Conservation (phyloP, 108 stramenopile species). For the Stephanodiscus triporus region DNA sequence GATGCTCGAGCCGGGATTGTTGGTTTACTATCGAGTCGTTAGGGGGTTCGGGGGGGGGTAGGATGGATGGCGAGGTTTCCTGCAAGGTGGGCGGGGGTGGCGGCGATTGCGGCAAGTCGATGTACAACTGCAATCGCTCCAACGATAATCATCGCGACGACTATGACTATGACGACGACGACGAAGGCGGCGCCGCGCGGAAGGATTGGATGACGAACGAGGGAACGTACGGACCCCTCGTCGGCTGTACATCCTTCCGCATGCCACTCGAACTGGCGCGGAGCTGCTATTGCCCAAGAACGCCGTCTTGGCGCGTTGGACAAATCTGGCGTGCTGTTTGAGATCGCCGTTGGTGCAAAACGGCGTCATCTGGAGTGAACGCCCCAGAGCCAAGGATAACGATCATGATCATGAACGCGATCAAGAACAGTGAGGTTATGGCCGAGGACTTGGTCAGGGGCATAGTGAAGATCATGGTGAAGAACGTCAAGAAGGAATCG, state of each 20-base stretch:
- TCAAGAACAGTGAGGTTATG: slow-evolving; percentile 77
- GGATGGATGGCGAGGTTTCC: slow-evolving; percentile 70
- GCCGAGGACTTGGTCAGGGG: slow-evolving; percentile 70
- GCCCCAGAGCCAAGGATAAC: slow-evolving; percentile 67
- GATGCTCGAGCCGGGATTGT: slow-evolving; percentile 59
- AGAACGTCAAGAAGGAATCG: slow-evolving; percentile 56
- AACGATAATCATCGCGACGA: no score
- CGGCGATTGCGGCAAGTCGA: slow-evolving; percentile 5
- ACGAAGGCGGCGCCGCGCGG: slow-evolving; percentile 60
- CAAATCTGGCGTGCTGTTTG: slow-evolving; percentile 62
- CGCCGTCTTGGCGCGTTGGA: slow-evolving; percentile 65
- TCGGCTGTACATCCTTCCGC: slow-evolving; percentile 62
- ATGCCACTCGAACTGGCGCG: slow-evolving; percentile 78
- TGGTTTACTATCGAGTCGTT: slow-evolving; percentile 73
- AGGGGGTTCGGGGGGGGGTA: slow-evolving; percentile 31
- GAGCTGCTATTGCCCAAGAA: slow-evolving; percentile 66
- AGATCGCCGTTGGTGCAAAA: slow-evolving; percentile 83
- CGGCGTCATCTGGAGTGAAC: slow-evolving; percentile 84
- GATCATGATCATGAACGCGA: slow-evolving; percentile 79
- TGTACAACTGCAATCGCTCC: slow-evolving; percentile 7
- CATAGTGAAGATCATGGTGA: slow-evolving; percentile 79
- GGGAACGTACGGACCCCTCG: slow-evolving; percentile 77
- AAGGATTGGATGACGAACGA: slow-evolving; percentile 91
- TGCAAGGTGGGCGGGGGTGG: slow-evolving; percentile 58
- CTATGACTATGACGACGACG: slow-evolving; percentile 52